Percentiles rank a stretch among this genome's conserved stretches.
phyloP scores from a whole-genome alignment of 1,139 yeast genomes.

The Entelexis sorbosivorans region DNA sequence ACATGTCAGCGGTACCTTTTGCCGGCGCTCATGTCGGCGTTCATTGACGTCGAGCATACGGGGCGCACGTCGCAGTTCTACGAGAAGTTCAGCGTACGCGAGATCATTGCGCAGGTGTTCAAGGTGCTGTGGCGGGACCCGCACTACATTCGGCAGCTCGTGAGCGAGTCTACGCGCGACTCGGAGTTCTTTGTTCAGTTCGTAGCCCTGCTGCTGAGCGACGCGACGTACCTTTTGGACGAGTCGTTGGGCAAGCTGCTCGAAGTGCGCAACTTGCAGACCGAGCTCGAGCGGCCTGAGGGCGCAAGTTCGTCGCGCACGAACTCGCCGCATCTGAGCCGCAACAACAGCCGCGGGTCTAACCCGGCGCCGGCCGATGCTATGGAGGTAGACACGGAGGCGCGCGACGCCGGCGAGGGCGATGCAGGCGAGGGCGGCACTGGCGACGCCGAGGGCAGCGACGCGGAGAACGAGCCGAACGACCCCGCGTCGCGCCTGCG shows the following conservation, averaged over 20 bases:
- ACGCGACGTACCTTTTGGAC: slow-evolving; percentile 80
- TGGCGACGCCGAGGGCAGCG: not conserved
- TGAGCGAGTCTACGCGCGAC: slow-evolving; percentile 47
- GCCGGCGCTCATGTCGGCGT: slow-evolving; percentile 76
- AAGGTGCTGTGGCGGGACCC: slow-evolving; percentile 75
- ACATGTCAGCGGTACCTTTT: slow-evolving; percentile 56
- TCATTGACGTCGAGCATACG: slow-evolving; percentile 90
- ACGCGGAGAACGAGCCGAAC: slow-evolving; percentile 30
- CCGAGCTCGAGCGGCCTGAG: slow-evolving; percentile 31
- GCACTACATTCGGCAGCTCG: slow-evolving; percentile 55
- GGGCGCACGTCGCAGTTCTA: slow-evolving; percentile 93
- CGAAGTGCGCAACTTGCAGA: slow-evolving; percentile 64
- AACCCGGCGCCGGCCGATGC: not conserved
- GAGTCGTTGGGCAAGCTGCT: slow-evolving; percentile 75
- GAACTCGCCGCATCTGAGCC: not conserved
- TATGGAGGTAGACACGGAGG: slow-evolving; percentile 13
- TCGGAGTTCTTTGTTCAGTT: slow-evolving; percentile 81
- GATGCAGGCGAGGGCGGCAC: slow-evolving; percentile 18
- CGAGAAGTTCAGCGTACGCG: slow-evolving; percentile 87
- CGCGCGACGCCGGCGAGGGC: slow-evolving; percentile 29
- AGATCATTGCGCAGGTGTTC: slow-evolving; percentile 70
- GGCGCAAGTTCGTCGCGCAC: too few species aligned
- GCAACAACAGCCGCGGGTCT: not conserved
- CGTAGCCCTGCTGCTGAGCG: slow-evolving; percentile 90
- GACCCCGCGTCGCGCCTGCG: slow-evolving; percentile 35